A percentile compares a stretch with the other conserved stretches of the same genome.
Conservation (phyloP, 768 basidiomycete genomes). For the Pleurotus eryngii region DNA sequence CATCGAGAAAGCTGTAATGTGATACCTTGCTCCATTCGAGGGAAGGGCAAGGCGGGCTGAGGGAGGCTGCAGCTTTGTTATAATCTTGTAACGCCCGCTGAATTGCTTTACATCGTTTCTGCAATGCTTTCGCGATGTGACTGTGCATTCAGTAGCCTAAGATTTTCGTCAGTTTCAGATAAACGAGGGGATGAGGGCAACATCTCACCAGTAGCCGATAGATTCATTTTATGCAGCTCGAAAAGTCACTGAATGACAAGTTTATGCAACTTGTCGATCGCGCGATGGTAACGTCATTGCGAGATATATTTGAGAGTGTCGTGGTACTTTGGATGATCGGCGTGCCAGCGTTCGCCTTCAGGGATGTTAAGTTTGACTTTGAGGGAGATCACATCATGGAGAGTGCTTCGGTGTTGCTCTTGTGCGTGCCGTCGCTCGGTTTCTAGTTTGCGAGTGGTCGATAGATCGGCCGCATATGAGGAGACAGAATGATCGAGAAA, state of each 20-base stretch:
- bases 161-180: background rate
- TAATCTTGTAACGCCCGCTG: constrained; percentile 22
- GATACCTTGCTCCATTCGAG: constrained; percentile 22
- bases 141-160: constrained; percentile 26
- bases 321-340: constrained; percentile 19
- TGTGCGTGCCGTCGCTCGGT: constrained; percentile 15
- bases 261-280: constrained; percentile 28
- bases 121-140: constrained; percentile 27
- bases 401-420: constrained; percentile 14
- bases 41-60: constrained; percentile 18
- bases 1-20: constrained; percentile 12
- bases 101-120: constrained; percentile 25
- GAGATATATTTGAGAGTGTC: constrained; percentile 14
- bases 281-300: constrained; percentile 11
- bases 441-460: constrained; percentile 21
- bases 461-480: constrained; percentile 13
- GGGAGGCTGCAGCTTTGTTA: constrained; percentile 22
- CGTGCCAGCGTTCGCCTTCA: constrained; percentile 19
- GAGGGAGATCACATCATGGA: constrained; percentile 15
- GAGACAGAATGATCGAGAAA: constrained; percentile 10
- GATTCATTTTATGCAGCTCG: constrained; percentile 35
- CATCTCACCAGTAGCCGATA: constrained; percentile 28
- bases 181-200: constrained; percentile 8
- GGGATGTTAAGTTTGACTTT: constrained; percentile 23
- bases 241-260: constrained; percentile 32